Evolutionary conservation across 2,329 filamentous ascomycete genomes (phyloP).

Genomic region (Cordyceps cicadae): DNA sequence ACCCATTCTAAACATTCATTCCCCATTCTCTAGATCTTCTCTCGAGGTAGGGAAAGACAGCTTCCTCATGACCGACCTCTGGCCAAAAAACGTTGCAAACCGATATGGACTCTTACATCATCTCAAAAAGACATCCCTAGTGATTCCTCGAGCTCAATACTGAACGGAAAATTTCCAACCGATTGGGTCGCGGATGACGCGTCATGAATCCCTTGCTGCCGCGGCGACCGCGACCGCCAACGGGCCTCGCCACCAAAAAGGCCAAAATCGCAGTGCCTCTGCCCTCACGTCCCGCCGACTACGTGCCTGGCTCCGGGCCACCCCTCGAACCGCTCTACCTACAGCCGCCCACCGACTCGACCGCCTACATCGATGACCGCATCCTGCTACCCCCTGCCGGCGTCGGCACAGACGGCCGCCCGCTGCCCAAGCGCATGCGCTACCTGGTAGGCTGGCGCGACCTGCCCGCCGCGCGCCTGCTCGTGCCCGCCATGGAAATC

Average conservation of each 20-base stretch:
- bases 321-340: slow-evolving; percentile 39
- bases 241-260: background rate
- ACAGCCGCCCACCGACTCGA: slow-evolving; percentile 39
- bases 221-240: background rate
- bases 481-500: slow-evolving; percentile 39
- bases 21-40: no score
- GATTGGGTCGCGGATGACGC: background rate
- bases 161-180: no score
- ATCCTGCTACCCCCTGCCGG: slow-evolving; percentile 35
- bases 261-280: background rate
- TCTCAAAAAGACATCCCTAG: no score
- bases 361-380: slow-evolving; percentile 49
- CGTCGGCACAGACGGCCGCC: slow-evolving; percentile 25
- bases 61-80: no score
- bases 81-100: no score
- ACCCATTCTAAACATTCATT: no score
- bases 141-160: no score
- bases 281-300: slow-evolving; percentile 20
- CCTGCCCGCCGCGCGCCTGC: slow-evolving; percentile 37
- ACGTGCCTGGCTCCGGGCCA: slow-evolving; percentile 40
- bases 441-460: slow-evolving; percentile 50
- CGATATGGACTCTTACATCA: no score
- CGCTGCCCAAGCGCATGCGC: slow-evolving; percentile 36
- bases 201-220: no score
- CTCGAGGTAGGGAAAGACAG: no score